Evolutionary conservation across 23 red algal genomes (phyloP).

Genomic region (Gracilariopsis chorda): DNA sequence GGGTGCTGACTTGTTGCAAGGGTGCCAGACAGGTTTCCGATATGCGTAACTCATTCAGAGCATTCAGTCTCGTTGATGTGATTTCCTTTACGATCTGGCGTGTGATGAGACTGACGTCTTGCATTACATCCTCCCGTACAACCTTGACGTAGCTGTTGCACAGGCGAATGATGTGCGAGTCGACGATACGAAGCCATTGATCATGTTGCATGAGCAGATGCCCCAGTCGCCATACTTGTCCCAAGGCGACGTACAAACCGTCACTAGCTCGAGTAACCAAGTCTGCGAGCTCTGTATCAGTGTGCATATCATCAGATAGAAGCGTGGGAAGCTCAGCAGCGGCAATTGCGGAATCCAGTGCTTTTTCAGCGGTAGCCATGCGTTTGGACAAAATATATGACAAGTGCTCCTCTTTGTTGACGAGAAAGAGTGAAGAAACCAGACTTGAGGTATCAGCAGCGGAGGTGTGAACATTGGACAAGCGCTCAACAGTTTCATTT

Average conservation of each 20-base stretch:
- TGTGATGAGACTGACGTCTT: not conserved
- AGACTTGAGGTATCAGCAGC: not conserved
- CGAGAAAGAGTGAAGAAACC: slow-evolving; percentile 5
- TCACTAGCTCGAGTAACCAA: slow-evolving; percentile 15
- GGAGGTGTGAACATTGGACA: not conserved
- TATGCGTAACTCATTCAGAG: not conserved
- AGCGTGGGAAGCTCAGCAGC: not conserved
- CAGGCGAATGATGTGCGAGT: not conserved
- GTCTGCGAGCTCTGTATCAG: not conserved
- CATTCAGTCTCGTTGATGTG: not conserved
- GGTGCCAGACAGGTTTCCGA: not conserved
- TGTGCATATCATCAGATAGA: not conserved
- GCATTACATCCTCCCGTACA: not conserved
- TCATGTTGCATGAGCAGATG: not conserved
- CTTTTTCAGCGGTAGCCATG: slow-evolving; percentile 14
- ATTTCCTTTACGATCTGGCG: not conserved
- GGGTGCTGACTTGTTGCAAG: not conserved
- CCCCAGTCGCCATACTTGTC: slow-evolving; percentile 35
- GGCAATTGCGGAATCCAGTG: not conserved
- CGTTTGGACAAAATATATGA: not conserved
- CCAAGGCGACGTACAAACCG: not conserved
- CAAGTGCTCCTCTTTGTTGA: slow-evolving; percentile 7
- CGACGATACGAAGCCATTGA: not conserved
- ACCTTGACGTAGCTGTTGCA: not conserved
- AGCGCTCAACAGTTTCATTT: not conserved